Percentiles rank a stretch among this genome's conserved stretches.
phyloP scores from a whole-genome alignment of 176 grass and related monocot species.

The Thinopyrum elongatum region DNA sequence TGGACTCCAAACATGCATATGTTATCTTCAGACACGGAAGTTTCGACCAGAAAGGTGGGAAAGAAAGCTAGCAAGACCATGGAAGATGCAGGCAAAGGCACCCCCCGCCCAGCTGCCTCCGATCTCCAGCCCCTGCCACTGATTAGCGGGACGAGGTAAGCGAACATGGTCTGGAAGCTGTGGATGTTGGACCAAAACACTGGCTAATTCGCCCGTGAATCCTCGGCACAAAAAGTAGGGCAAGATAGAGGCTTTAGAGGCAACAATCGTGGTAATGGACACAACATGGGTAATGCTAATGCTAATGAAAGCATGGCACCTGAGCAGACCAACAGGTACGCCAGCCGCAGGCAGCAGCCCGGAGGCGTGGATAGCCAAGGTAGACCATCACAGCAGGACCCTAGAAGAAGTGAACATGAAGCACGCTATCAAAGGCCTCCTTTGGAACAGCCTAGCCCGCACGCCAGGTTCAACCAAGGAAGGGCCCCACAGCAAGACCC shows the following conservation, averaged over 20 bases:
- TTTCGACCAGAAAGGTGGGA: slow-evolving; percentile 43
- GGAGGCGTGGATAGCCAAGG: slow-evolving; percentile 31
- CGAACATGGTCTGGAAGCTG: neutral
- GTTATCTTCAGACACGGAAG: slow-evolving; percentile 59
- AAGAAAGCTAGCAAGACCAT: slow-evolving; percentile 47
- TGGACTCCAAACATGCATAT: slow-evolving; percentile 54
- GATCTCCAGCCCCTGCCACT: neutral
- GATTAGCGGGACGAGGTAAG: neutral
- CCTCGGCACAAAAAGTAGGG: neutral
- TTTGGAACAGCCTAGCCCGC: slow-evolving; percentile 8
- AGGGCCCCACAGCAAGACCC: slow-evolving; percentile 32
- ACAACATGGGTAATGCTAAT: neutral
- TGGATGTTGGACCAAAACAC: neutral
- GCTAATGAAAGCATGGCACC: neutral
- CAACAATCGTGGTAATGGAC: neutral
- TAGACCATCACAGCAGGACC: slow-evolving; percentile 16
- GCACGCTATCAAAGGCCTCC: neutral
- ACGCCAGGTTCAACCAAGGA: slow-evolving; percentile 35
- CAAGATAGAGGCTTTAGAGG: slow-evolving; percentile 15
- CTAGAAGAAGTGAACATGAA: neutral
- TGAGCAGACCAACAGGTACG: slow-evolving; percentile 38
- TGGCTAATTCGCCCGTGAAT: neutral
- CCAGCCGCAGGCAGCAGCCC: slow-evolving; percentile 22
- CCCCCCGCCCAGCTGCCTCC: neutral
- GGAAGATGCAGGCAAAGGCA: slow-evolving; percentile 39